phyloP scores from a whole-genome alignment of 2,329 filamentous ascomycete species.

The Raffaelea ambrosiae region DNA sequence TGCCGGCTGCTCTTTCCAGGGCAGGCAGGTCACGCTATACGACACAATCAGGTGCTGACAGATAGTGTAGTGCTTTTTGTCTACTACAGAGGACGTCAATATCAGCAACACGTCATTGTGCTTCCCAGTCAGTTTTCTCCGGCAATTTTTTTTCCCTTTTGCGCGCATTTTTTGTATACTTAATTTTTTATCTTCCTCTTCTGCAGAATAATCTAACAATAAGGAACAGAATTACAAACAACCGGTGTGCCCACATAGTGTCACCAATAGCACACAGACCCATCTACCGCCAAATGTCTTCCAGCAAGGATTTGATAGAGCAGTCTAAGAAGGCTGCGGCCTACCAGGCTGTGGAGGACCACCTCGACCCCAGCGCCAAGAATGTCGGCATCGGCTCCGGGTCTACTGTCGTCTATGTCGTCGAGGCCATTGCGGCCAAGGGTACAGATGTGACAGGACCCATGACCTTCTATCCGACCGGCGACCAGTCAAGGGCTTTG shows the following conservation, averaged over 20 bases:
- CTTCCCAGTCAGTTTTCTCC: too few relatives aligned
- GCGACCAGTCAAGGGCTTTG: slow-evolving; percentile 80
- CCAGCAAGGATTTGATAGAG: slow-evolving; percentile 43
- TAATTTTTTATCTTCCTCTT: too few relatives aligned
- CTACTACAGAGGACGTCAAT: too few relatives aligned
- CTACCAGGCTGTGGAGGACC: slow-evolving; percentile 62
- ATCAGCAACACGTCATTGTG: too few relatives aligned
- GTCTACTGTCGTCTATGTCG: slow-evolving; percentile 75
- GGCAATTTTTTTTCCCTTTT: too few relatives aligned
- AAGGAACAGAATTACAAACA: too few relatives aligned
- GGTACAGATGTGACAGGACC: slow-evolving; percentile 41
- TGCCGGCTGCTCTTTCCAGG: too few relatives aligned
- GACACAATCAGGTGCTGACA: too few relatives aligned
- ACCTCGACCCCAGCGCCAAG: slow-evolving; percentile 54
- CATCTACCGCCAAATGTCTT: neutral
- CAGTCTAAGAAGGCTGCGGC: slow-evolving; percentile 68
- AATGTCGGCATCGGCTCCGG: slow-evolving; percentile 75
- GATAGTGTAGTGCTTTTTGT: too few relatives aligned
- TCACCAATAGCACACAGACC: neutral
- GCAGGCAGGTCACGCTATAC: too few relatives aligned
- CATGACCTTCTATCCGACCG: slow-evolving; percentile 88
- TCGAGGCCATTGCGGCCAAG: slow-evolving; percentile 66
- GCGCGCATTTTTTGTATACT: too few relatives aligned
- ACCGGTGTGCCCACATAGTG: neutral
- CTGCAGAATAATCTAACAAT: too few relatives aligned